Evolutionary conservation across 2,329 filamentous ascomycete genomes (phyloP).

Genomic region (Penicillium sp.): DNA sequence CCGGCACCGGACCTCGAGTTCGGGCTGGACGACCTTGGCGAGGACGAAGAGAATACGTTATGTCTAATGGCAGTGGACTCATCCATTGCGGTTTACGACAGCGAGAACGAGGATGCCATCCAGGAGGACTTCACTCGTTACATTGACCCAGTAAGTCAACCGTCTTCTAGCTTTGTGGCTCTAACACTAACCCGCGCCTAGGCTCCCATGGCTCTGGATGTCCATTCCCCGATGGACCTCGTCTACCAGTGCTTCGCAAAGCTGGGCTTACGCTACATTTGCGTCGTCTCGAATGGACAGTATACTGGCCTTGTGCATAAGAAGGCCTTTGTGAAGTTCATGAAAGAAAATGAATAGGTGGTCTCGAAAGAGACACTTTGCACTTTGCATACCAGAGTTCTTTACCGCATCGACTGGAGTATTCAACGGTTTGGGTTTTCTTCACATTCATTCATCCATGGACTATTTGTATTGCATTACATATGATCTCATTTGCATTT

Average conservation of each 20-base stretch:
- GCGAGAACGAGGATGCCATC: slow-evolving; percentile 57
- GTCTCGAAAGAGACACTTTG: neutral
- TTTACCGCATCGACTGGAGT: slow-evolving; percentile 4
- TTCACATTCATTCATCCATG: neutral
- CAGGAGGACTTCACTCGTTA: slow-evolving; percentile 85
- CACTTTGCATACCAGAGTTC: slow-evolving; percentile 5
- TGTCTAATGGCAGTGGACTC: slow-evolving; percentile 77
- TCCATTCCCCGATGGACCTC: slow-evolving; percentile 85
- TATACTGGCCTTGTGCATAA: slow-evolving; percentile 95
- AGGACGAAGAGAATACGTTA: slow-evolving; percentile 66
- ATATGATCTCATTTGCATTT: slow-evolving; percentile 5
- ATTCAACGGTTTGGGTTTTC: neutral
- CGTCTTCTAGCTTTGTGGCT: neutral
- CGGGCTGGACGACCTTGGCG: slow-evolving; percentile 74
- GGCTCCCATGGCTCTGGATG: slow-evolving; percentile 84
- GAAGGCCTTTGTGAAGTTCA: slow-evolving; percentile 93
- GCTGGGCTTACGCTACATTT: slow-evolving; percentile 86
- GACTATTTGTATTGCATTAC: slow-evolving; percentile 18
- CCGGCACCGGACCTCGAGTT: slow-evolving; percentile 92
- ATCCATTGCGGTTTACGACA: slow-evolving; percentile 57
- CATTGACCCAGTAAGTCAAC: slow-evolving; percentile 73
- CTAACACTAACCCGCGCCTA: slow-evolving; percentile 30
- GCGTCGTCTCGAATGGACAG: slow-evolving; percentile 77
- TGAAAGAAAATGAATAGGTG: slow-evolving; percentile 72
- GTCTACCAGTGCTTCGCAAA: slow-evolving; percentile 98